Conservation (phyloP, 331 rosid species). For the Malus hybrid region DNA sequence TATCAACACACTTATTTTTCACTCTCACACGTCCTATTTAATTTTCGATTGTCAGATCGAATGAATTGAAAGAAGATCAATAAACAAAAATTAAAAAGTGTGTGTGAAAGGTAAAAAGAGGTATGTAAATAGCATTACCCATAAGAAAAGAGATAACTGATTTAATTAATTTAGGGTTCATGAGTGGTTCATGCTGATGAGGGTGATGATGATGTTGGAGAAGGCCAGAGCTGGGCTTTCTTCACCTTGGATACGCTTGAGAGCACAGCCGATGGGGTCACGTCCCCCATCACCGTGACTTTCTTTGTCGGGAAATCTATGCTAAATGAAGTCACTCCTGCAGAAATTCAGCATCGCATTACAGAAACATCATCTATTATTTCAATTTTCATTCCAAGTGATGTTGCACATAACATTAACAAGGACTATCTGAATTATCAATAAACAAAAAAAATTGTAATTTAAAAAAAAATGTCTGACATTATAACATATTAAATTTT, state of each 20-base stretch:
- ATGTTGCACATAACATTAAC: not conserved
- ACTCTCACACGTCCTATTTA: too few relatives aligned
- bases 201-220: slow-evolving; percentile 26
- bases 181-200: slow-evolving; percentile 28
- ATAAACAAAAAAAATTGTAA: too few relatives aligned
- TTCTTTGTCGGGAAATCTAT: slow-evolving; percentile 65
- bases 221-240: slow-evolving; percentile 81
- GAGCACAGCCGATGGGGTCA: slow-evolving; percentile 61
- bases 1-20: too few relatives aligned
- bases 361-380: not conserved
- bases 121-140: too few relatives aligned
- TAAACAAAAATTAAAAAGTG: too few relatives aligned
- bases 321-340: slow-evolving; percentile 77
- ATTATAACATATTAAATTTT: not conserved
- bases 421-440: not conserved
- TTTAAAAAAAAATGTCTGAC: too few relatives aligned
- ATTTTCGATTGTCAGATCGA: too few relatives aligned
- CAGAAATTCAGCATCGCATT: not conserved
- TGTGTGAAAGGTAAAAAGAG: too few relatives aligned
- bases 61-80: too few relatives aligned
- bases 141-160: not conserved
- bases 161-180: not conserved
- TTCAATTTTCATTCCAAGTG: not conserved
- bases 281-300: slow-evolving; percentile 69
- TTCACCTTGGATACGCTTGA: slow-evolving; percentile 82